These are phyloP conservation scores for Podospora tetraspora DNA, from an alignment of 495 filamentous ascomycete species.

Conservation along the genomic window DNA sequence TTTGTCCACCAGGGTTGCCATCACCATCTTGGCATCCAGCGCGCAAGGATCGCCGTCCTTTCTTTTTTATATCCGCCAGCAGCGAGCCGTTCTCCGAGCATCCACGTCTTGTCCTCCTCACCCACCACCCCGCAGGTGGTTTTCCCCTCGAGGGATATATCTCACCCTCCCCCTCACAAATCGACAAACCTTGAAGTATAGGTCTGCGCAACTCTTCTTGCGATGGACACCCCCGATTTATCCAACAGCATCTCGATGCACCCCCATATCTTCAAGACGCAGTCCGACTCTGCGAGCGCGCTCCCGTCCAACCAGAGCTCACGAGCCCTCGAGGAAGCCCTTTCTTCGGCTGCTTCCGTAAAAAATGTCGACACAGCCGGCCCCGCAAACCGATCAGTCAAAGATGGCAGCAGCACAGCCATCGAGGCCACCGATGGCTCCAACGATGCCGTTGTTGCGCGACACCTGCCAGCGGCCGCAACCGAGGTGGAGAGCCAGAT, in stretches of 20 bases:
- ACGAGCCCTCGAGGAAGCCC: conserved; percentile 1
- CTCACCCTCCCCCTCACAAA: background rate
- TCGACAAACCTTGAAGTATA: background rate
- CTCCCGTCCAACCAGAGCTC: conserved; percentile 8
- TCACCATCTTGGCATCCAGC: background rate
- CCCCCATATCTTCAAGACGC: conserved; percentile 44
- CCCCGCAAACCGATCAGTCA: conserved; percentile 31
- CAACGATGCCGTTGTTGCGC: conserved; percentile 38
- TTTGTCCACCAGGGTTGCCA: background rate
- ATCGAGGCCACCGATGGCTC: conserved; percentile 44
- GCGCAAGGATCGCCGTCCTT: background rate
- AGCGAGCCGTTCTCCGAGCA: background rate
- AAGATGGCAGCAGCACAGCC: conserved; percentile 37
- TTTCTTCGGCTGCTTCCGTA: conserved; percentile 19
- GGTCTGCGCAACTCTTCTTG: background rate
- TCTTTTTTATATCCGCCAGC: background rate
- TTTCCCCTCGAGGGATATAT: background rate
- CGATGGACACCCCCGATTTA: conserved; percentile 33
- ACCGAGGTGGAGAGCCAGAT: conserved; percentile 69
- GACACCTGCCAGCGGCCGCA: conserved; percentile 44
- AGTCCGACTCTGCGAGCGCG: conserved; percentile 32
- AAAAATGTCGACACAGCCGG: conserved; percentile 17
- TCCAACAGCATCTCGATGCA: conserved; percentile 40
- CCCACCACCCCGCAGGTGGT: background rate
- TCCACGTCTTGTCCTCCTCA: background rate